phyloP scores from a whole-genome alignment of 495 filamentous ascomycete species.

The Venustampulla echinocandica region DNA sequence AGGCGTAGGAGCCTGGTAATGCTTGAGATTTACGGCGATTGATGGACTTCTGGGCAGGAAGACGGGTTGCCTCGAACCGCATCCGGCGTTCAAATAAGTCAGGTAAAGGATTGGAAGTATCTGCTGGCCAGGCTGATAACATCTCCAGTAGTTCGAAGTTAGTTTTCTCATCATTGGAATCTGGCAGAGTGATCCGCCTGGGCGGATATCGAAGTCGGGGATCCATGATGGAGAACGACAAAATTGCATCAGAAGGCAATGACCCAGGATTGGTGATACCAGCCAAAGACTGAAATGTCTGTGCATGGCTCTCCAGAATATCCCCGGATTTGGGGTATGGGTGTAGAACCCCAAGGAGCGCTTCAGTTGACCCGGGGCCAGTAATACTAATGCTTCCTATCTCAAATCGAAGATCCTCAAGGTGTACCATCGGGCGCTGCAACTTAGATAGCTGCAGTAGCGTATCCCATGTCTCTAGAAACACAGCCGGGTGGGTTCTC shows the following conservation, averaged over 20 bases:
- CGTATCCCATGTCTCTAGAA: conserved; percentile 74
- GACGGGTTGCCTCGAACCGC: conserved; percentile 47
- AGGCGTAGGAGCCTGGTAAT: conserved; percentile 53
- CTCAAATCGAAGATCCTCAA: conserved; percentile 91
- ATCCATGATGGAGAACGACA: conserved; percentile 67
- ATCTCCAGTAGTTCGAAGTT: conserved; percentile 35
- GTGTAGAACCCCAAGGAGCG: conserved; percentile 61
- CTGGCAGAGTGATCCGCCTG: conserved; percentile 30
- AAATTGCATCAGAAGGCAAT: conserved; percentile 62
- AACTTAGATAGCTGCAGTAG: conserved; percentile 59
- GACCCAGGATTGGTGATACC: conserved; percentile 67
- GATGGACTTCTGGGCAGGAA: conserved; percentile 77
- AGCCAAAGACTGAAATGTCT: conserved; percentile 53
- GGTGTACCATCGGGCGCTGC: conserved; percentile 59
- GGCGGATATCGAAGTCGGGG: conserved; percentile 74
- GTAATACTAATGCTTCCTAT: conserved; percentile 88
- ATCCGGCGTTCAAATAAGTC: conserved; percentile 59
- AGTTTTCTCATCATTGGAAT: conserved; percentile 43
- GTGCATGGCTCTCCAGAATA: conserved; percentile 36
- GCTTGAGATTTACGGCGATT: conserved; percentile 71
- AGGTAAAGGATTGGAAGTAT: conserved; percentile 44
- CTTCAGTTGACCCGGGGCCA: conserved; percentile 76
- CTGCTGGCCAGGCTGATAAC: conserved; percentile 63
- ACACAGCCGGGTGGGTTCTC: conserved; percentile 80
- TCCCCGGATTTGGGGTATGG: conserved; percentile 33